Conservation (phyloP, 306 rosid species). For the Mimosa pudica region DNA sequence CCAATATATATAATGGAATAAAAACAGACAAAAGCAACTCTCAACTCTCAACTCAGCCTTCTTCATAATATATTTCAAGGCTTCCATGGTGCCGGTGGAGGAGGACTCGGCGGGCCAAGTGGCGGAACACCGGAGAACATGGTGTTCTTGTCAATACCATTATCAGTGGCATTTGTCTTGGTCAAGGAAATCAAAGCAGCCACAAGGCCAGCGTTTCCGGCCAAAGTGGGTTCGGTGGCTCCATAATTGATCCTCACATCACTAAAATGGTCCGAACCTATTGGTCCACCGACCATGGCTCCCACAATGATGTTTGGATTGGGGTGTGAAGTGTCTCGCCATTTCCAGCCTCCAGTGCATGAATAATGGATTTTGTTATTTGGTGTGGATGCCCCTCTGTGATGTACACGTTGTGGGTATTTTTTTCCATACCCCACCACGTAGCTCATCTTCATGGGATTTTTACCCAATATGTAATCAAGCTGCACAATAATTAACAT, state of each 20-base stretch:
- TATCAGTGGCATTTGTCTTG: conserved; percentile 32
- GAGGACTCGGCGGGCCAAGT: conserved; percentile 53
- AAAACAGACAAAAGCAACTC: not conserved
- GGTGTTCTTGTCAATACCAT: conserved; percentile 53
- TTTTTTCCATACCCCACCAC: conserved; percentile 61
- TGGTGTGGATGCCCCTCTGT: conserved; percentile 63
- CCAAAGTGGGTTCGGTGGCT: conserved; percentile 61
- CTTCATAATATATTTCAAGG: conserved; percentile 34
- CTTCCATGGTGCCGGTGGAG: conserved; percentile 68
- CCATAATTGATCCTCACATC: conserved; percentile 47
- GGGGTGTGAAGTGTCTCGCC: conserved; percentile 43
- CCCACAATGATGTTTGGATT: conserved; percentile 62
- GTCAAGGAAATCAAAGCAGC: conserved; percentile 69
- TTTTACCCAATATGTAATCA: conserved; percentile 68
- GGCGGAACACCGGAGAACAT: conserved; percentile 70
- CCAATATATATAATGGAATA: not conserved
- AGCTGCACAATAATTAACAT: conserved; percentile 28
- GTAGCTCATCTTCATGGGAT: conserved; percentile 72
- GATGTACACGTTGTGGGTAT: conserved; percentile 60
- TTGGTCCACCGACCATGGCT: conserved; percentile 85
- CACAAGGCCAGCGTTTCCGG: conserved; percentile 72
- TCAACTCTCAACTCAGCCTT: not conserved
- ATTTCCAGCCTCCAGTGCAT: conserved; percentile 57
- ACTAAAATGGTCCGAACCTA: conserved; percentile 49
- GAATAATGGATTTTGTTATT: conserved; percentile 47